Evolutionary conservation across 2,329 filamentous ascomycete species (phyloP).

Genomic region (Capronia americana): DNA sequence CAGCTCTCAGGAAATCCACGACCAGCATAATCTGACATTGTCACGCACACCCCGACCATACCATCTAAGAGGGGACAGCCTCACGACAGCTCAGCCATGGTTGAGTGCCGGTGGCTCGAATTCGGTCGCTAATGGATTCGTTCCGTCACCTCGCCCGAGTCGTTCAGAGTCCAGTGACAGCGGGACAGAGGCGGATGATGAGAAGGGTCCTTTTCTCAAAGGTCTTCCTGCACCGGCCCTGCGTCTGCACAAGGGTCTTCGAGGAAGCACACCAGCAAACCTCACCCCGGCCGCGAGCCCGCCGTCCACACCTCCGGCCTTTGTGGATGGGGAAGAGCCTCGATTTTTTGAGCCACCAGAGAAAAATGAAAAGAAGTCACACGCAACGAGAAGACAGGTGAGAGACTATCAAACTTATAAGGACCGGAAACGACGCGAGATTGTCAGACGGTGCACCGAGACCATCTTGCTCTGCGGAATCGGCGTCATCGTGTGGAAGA

Average conservation of each 20-base stretch:
- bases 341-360: slow-evolving; percentile 28
- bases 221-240: slow-evolving; percentile 80
- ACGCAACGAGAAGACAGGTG: slow-evolving; percentile 11
- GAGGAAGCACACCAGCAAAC: slow-evolving; percentile 47
- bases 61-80: slow-evolving; percentile 35
- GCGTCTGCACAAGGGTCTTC: slow-evolving; percentile 77
- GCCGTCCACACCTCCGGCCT: slow-evolving; percentile 37
- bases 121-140: slow-evolving; percentile 14
- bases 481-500: slow-evolving; percentile 42
- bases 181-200: slow-evolving; percentile 93
- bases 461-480: slow-evolving; percentile 61
- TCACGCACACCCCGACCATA: slow-evolving; percentile 42
- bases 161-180: slow-evolving; percentile 74
- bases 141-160: slow-evolving; percentile 30
- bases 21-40: slow-evolving; percentile 27
- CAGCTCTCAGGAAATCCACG: slow-evolving; percentile 28
- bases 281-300: slow-evolving; percentile 36
- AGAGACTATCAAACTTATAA: slow-evolving; percentile 40
- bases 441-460: slow-evolving; percentile 60
- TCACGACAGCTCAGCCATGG: slow-evolving; percentile 18
- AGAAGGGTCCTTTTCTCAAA: slow-evolving; percentile 76
- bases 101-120: slow-evolving; percentile 18
- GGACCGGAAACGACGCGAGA: slow-evolving; percentile 48
- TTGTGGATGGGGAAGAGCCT: slow-evolving; percentile 28
- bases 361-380: slow-evolving; percentile 24